Base-by-base conservation (phyloP, 202 grass and related monocot species). In the Setaria viridis region DNA sequence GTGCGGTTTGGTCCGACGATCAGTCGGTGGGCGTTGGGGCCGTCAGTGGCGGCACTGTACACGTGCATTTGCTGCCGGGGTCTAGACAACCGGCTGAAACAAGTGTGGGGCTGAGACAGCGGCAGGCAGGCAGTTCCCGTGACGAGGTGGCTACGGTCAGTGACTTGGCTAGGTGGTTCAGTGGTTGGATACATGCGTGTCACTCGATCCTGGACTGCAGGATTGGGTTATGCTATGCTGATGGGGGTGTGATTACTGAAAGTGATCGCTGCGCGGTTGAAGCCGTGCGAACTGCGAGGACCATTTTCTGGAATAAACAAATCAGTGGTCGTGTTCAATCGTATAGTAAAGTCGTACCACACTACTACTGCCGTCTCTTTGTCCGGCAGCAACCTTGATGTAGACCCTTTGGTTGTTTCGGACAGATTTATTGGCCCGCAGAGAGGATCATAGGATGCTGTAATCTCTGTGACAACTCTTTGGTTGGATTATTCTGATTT, bases 31-130 rank as follows among this genome's bases (percentile, higher is more conserved):
- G 72, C 32, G 10, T 47, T 72, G 67, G 41, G 6, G 10, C 8
- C 41, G 57, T 12, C 65, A 29, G 25, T 65, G 29, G 16, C 39
- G 70, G 17, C 74, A 56, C 45, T 34, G 65, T 71, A 50, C 55
- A 78, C 11, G 56, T 50, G 71, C 85, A 85, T 93, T 79, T 60
- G 60, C 35, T 33, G 13, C 70, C 14, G 9, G 43, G 15, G 33
- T 32, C 9, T 42, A 41, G 43, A 25, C 33, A 62, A 13, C 10
- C 25, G 25, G 41, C 21, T 29, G 20, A n/a, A 19, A 79, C 80
- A 57, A 73, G 58, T 48, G 87, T 50, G 87, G 11, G 48, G 47
- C 37, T 49, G 15, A 0, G 51, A n/a, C 32, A 19, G 85, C 39
- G 16, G 60, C 70, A 48, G 46, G 60, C 48, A 25, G 49, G 59